A percentile compares a stretch with the other conserved stretches of the same genome.
phyloP scores from a whole-genome alignment of 2,329 filamentous ascomycete species.

The Calonectria pauciramosa region DNA sequence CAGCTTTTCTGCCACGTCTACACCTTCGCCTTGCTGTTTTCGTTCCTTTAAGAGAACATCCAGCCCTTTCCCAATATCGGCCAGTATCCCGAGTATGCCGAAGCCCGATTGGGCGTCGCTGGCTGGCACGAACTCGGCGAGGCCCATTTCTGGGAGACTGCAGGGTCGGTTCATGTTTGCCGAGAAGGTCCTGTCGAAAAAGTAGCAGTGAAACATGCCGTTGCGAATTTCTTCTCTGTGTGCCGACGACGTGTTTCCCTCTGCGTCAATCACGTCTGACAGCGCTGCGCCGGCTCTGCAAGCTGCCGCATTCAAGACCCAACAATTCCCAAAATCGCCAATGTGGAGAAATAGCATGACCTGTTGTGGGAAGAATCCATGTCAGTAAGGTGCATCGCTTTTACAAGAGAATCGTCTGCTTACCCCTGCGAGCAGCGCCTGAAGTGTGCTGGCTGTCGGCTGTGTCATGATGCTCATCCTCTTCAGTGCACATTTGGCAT shows the following conservation, averaged over 20 bases:
- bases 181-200: conserved; percentile 14
- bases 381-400: not conserved
- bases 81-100: not conserved
- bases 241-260: no score
- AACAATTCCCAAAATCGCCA: conserved; percentile 10
- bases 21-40: not conserved
- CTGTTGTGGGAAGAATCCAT: not conserved
- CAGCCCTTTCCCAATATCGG: not conserved
- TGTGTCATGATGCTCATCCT: not conserved
- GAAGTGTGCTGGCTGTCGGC: not conserved
- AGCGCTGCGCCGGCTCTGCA: not conserved
- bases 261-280: not conserved
- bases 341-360: conserved; percentile 14
- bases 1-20: not conserved
- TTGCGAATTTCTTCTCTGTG: not conserved
- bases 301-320: conserved; percentile 10
- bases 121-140: not conserved
- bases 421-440: conserved; percentile 9
- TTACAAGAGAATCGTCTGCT: not conserved
- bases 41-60: not conserved
- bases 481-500: not conserved
- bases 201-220: conserved; percentile 1
- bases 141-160: not conserved
- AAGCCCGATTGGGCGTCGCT: not conserved
- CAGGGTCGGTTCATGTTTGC: conserved; percentile 10